Evolutionary conservation across 495 filamentous ascomycete genomes (phyloP).

Genomic region (Penicillium crystallinum): DNA sequence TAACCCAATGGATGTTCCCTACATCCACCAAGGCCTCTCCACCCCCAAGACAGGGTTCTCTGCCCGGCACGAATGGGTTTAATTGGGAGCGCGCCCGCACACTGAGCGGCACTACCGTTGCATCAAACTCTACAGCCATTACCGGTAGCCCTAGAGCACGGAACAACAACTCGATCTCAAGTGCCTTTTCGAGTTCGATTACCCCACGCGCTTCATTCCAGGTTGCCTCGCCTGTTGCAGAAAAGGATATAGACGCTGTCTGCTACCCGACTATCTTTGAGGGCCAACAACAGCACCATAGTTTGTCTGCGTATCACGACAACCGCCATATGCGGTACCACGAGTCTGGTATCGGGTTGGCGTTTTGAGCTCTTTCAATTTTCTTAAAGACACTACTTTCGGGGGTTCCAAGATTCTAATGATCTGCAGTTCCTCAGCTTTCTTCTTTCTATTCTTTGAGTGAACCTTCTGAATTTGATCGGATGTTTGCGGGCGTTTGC

Average conservation of each 20-base stretch:
- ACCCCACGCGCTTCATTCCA: slow-evolving; percentile 24
- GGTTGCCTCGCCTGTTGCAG: slow-evolving; percentile 12
- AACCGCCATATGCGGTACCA: slow-evolving; percentile 20
- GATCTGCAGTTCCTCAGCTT: not conserved
- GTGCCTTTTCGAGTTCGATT: slow-evolving; percentile 20
- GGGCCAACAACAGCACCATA: slow-evolving; percentile 17
- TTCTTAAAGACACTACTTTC: not conserved
- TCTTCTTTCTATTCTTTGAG: not conserved
- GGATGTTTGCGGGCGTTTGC: not conserved
- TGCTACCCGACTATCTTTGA: slow-evolving; percentile 30
- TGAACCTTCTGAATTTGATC: not conserved
- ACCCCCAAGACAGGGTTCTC: slow-evolving; percentile 11
- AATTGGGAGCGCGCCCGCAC: slow-evolving; percentile 35
- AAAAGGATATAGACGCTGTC: slow-evolving; percentile 22
- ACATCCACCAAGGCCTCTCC: slow-evolving; percentile 1
- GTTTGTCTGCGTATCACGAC: slow-evolving; percentile 12
- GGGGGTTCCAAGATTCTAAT: not conserved
- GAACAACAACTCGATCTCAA: slow-evolving; percentile 28
- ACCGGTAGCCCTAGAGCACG: slow-evolving; percentile 11
- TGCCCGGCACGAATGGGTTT: slow-evolving; percentile 20
- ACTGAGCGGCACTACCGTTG: slow-evolving; percentile 37
- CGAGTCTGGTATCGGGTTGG: slow-evolving; percentile 30
- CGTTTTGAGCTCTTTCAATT: slow-evolving; percentile 23
- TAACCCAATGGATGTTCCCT: slow-evolving; percentile 35
- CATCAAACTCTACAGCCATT: slow-evolving; percentile 26